phyloP scores from a whole-genome alignment of 192 early-diverging fungal species.

The Coemansia sp. region DNA sequence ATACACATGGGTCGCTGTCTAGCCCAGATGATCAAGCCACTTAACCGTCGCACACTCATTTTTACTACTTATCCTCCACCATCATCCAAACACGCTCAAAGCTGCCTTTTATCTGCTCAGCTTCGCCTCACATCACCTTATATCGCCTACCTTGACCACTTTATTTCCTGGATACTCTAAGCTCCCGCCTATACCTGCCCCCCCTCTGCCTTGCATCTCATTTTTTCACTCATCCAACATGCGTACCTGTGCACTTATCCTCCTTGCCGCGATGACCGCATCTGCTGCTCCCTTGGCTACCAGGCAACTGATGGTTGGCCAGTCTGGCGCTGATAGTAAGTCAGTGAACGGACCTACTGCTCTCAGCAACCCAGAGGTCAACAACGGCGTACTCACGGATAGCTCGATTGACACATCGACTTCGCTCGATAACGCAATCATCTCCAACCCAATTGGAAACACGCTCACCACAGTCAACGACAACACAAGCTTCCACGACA shows the following conservation, averaged over 20 bases:
- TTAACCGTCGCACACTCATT: background rate
- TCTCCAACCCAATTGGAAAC: slow-evolving; percentile 34
- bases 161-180: background rate
- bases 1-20: slow-evolving; percentile 3
- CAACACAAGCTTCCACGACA: slow-evolving; percentile 50
- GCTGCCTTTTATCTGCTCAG: background rate
- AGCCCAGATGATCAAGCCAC: slow-evolving; percentile 11
- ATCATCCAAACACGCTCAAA: background rate
- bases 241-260: slow-evolving; percentile 24
- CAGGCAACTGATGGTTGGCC: slow-evolving; percentile 41
- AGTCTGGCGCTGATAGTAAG: slow-evolving; percentile 25
- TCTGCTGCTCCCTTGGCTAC: slow-evolving; percentile 37
- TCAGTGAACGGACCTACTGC: slow-evolving; percentile 48
- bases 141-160: background rate
- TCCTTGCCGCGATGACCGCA: slow-evolving; percentile 29
- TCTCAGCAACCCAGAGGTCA: slow-evolving; percentile 36
- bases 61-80: background rate
- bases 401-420: slow-evolving; percentile 37
- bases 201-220: background rate
- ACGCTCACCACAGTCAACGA: slow-evolving; percentile 30
- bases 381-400: slow-evolving; percentile 38
- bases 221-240: background rate
- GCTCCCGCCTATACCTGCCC: background rate
- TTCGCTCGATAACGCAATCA: slow-evolving; percentile 39
- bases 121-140: background rate